Evolutionary conservation across 2,329 filamentous ascomycete genomes (phyloP).

Genomic region (Sporothrix variecibatus): DNA sequence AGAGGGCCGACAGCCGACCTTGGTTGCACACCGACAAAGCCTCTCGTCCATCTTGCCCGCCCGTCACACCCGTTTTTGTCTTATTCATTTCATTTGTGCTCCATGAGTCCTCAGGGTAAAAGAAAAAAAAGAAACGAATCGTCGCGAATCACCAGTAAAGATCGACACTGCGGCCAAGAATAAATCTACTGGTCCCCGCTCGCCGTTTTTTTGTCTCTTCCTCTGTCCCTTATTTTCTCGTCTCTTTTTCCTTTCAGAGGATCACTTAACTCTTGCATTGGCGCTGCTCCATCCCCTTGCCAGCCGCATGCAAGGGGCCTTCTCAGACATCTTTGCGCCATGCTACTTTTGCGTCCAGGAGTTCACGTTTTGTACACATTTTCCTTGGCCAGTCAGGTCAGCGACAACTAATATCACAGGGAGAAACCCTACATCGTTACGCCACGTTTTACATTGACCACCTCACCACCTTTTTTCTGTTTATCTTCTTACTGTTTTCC

Average conservation of each 20-base stretch:
- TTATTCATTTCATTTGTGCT: background rate
- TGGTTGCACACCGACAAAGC: slow-evolving; percentile 3
- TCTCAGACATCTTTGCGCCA: background rate
- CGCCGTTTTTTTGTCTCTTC: background rate
- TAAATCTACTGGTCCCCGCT: background rate
- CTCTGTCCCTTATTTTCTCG: background rate
- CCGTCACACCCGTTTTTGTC: slow-evolving; percentile 7
- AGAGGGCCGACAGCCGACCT: background rate
- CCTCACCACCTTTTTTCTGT: background rate
- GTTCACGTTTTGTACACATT: no score
- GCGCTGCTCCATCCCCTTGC: background rate
- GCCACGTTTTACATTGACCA: background rate
- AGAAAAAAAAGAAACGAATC: background rate
- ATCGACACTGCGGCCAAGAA: background rate
- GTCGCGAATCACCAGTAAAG: background rate
- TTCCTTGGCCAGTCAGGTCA: background rate
- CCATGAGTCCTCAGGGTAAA: background rate
- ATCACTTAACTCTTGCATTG: background rate
- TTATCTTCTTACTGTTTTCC: background rate
- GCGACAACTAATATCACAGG: background rate
- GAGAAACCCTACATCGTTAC: background rate
- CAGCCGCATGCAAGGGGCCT: background rate
- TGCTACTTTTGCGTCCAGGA: background rate
- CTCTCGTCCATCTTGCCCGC: background rate
- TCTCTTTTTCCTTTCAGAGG: background rate